Conservation (phyloP, 495 filamentous ascomycete genomes). For the Amorphotheca resinae region DNA sequence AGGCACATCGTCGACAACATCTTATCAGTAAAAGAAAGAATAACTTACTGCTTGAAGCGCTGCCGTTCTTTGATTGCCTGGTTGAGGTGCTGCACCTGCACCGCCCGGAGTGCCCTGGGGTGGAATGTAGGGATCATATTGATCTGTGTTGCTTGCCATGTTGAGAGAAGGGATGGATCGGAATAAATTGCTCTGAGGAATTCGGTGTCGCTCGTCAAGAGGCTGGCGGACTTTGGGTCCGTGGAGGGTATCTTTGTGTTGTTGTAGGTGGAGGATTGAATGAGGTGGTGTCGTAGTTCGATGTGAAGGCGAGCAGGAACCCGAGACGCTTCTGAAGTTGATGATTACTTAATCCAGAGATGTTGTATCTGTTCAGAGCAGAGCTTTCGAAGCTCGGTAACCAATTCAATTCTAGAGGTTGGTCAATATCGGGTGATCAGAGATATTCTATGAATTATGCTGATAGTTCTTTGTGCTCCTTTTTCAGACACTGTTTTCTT, state of each 20-base stretch:
- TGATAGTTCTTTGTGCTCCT: too few relatives aligned
- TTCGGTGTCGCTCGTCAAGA: neutral
- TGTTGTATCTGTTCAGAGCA: too few relatives aligned
- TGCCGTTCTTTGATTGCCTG: conserved; percentile 20
- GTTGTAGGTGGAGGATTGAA: neutral
- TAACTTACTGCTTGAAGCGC: conserved; percentile 23
- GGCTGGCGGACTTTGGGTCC: neutral
- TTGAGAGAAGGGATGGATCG: neutral
- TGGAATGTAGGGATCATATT: conserved; percentile 23
- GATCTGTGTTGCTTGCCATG: neutral
- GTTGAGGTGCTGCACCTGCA: conserved; percentile 9
- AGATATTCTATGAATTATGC: too few relatives aligned
- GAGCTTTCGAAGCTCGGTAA: too few relatives aligned
- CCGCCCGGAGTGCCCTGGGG: conserved; percentile 7
- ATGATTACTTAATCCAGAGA: too few relatives aligned
- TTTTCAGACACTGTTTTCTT: too few relatives aligned
- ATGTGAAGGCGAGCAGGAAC: neutral
- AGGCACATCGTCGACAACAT: neutral
- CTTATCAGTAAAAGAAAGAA: neutral
- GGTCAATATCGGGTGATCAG: too few relatives aligned
- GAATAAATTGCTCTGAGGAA: neutral
- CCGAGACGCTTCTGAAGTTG: neutral
- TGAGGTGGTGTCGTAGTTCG: neutral
- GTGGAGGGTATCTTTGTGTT: neutral
- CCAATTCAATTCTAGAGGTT: too few relatives aligned